Base-by-base conservation (phyloP, 2,329 filamentous ascomycete species). In the Colletotrichum graminicola region DNA sequence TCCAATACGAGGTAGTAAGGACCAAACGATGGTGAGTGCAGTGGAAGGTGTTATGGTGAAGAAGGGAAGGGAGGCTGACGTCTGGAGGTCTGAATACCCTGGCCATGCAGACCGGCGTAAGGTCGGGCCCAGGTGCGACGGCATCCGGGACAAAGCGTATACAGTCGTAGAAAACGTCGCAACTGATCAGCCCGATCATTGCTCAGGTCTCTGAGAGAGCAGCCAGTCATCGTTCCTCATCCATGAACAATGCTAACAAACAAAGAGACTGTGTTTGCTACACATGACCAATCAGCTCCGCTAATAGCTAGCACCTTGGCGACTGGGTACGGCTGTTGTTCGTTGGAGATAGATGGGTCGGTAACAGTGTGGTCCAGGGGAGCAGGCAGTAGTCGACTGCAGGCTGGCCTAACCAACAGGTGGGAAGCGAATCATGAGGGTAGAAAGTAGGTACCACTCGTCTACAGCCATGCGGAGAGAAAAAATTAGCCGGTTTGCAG, bases 71-170 rank as follows among this genome's bases (percentile, higher is more conserved):
- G 14, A 41, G 26, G 14, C 55, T 29, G n/a, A 41, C 6, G 21
- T 36, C 41, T 23, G 36, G 47, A 47, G 29, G 41, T 12, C 39
- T 32, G 26, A 11, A 12, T 36, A 14, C n/a, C 21, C 29, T 34
- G 39, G 18, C 14, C 26, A 43, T 34, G 12, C n/a, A 62, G 16
- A 16, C 47, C 47, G 60, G 47, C 47, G 34, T n/a, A 36, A 34
- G 34, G 45, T 47, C 47, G 60, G 34, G 23, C 26, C 47, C 60
- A n/a, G 34, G 39, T 52, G 47, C 60, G 45, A 41, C 60, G 60
- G 41, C 45, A 47, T 32, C 60, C n/a, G 34, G 43, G 18, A 41
- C 11, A 62, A 62, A 52, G 18, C 60, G 6, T 29, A 39, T 16
- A 26, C 29, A 51, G n/a, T n/a, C n/a, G n/a, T n/a, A n/a, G n/a